Evolutionary conservation across 805 yeast genomes (phyloP), one percentile per base, ranked within the genome.

Genomic region (Saturnispora quitensis): DNA sequence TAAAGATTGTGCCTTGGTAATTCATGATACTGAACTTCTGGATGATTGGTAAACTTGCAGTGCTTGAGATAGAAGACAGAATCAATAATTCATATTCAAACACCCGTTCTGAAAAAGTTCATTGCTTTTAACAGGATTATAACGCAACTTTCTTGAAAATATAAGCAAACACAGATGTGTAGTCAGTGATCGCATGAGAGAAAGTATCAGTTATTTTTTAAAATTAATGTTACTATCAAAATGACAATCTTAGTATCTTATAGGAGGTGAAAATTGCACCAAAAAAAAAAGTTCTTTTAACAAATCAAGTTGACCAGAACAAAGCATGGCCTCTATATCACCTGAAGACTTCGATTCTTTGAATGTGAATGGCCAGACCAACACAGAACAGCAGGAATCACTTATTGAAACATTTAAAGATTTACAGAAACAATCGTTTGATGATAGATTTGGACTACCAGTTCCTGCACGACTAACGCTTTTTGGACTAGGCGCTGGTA

Each of bases 401-500:
- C 45, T 58, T 3, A 45, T 45, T 8, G 54, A 47, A 9, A 56
- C 56, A 12, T 33, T 57, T 9, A 47, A 53, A 38, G 53, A 55
- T 27, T 34, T 58, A 12, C 56, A 55, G 15, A 54, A 52, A n/a
- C 57, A 51, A 20, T 48, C 52, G 36, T 49, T 44, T 24, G 49
- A 57, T 31, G 53, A 58, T 10, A 43, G 87, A 51, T 73, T 81
- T 49, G 80, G 78, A 47, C 56, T 81, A 33, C 73, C 66, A 31
- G 77, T 85, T 1, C 46, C 56, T 10, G 71, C 74, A 22, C 61
- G 87, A 34, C 54, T 81, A 3, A 62, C 73, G 10, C 60, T 74
- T 3, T 64, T 78, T 27, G 67, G 73, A 6, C 45, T 65, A 0
- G 63, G 73, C 3, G 65, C 73, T 0, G 73, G 75, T 3, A 43